phyloP scores from a whole-genome alignment of 2,329 filamentous ascomycete species.

The Colletotrichum gigasporum region DNA sequence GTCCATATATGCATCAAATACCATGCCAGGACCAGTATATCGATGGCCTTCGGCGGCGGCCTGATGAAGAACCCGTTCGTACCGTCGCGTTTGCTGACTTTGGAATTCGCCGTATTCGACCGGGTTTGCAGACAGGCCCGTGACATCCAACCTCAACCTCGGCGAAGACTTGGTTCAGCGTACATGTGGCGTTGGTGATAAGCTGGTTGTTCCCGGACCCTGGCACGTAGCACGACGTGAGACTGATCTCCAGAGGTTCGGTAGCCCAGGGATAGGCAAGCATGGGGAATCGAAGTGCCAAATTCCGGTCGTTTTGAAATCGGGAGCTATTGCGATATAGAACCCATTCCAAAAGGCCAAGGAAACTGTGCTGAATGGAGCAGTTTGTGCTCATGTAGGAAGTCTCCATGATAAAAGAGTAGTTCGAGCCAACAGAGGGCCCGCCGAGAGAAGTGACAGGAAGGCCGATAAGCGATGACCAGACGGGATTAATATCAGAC shows the following conservation, averaged over 20 bases:
- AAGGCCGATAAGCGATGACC: neutral
- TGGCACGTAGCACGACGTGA: neutral
- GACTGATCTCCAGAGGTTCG: neutral
- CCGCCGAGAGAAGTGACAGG: neutral
- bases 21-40: too few species aligned
- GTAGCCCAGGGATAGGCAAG: fast-evolving
- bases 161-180: neutral
- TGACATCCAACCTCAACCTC: constrained; percentile 9
- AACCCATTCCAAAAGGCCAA: neutral
- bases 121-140: neutral
- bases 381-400: neutral
- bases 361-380: neutral
- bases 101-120: neutral
- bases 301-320: neutral
- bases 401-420: constrained; percentile 1
- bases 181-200: neutral
- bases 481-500: neutral
- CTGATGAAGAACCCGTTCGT: too few species aligned
- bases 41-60: too few species aligned
- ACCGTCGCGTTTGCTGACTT: neutral
- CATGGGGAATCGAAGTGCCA: too few species aligned
- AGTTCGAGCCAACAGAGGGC: neutral
- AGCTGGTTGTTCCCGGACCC: too few species aligned
- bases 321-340: neutral
- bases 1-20: neutral